Evolutionary conservation across 2,329 filamentous ascomycete species (phyloP), one percentile per base, ranked within the genome.

Genomic region (Colletotrichum scovillei): DNA sequence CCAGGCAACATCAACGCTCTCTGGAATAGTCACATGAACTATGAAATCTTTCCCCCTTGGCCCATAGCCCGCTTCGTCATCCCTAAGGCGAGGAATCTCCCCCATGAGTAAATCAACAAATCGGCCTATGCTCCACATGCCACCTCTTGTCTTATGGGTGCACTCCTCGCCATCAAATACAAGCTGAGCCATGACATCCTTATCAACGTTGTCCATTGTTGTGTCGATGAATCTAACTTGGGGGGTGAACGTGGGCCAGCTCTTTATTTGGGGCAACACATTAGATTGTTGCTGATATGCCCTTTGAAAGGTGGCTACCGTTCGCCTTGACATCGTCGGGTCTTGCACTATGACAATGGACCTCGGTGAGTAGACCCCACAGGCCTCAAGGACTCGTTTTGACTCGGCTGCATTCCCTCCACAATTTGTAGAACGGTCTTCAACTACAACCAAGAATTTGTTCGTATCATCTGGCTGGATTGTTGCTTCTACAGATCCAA

Each of bases 401-500:
- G 80, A 82, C 55, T 84, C 78, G 2, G 76, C 75, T 5, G 85
- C 85, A 74, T 87, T 87, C 14, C 81, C 80, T 19, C 85, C 85
- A 73, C 85, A 86, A 70, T 86, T 87, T 0, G 84, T 86, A 0
- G 84, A 86, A n/a, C 79, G 71, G 57, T 85, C 81, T 70, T 87
- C 85, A 8, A 86, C 67, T 3, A 86, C 75, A 24, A 86, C 78
- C 8, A 66, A 46, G 4, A 64, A 24, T 19, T 38, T 63, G 26
- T 68, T 16, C 12, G 4, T 56, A n/a, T 68, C 64, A 58, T 16
- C 7, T 28, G 6, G n/a, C 14, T 19, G 26, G 9, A 73, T 28
- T 5, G 8, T 60, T 30, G 70, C 55, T 11, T 26, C 62, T n/a
- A 38, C 42, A 5, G 66, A 38, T 22, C 60, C 60, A 6, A 38